Conservation (phyloP, 345 rosid species). For the Theobroma cacao region DNA sequence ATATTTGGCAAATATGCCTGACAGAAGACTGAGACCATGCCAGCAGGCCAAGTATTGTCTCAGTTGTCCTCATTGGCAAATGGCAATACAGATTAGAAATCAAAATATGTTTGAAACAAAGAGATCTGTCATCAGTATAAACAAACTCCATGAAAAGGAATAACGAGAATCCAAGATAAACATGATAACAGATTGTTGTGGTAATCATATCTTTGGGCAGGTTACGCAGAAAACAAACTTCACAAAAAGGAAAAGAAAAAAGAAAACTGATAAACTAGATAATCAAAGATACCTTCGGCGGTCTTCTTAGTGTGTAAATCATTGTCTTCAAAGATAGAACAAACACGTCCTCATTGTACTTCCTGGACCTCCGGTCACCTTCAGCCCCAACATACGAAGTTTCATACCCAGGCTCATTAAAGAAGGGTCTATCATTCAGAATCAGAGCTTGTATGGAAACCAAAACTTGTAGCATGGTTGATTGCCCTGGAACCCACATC, state of each 20-base stretch:
- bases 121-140: not conserved
- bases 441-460: conserved; percentile 58
- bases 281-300: conserved; percentile 42
- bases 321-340: conserved; percentile 54
- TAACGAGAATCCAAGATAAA: not conserved
- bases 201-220: not conserved
- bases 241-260: not conserved
- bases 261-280: not conserved
- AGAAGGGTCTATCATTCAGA: conserved; percentile 50
- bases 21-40: not conserved
- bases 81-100: no score
- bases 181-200: not conserved
- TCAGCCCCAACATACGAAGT: conserved; percentile 24
- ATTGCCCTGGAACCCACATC: conserved; percentile 49
- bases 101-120: not conserved
- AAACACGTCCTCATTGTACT: conserved; percentile 43
- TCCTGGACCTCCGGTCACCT: conserved; percentile 32
- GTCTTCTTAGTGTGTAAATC: conserved; percentile 49
- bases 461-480: conserved; percentile 68
- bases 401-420: conserved; percentile 62
- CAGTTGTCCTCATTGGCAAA: not conserved
- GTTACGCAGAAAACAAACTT: not conserved
- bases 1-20: not conserved
- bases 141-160: conserved; percentile 2
- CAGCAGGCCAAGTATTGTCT: not conserved